Base-by-base conservation (phyloP, 129 eudicot species). In the Pittosporum tobira region DNA sequence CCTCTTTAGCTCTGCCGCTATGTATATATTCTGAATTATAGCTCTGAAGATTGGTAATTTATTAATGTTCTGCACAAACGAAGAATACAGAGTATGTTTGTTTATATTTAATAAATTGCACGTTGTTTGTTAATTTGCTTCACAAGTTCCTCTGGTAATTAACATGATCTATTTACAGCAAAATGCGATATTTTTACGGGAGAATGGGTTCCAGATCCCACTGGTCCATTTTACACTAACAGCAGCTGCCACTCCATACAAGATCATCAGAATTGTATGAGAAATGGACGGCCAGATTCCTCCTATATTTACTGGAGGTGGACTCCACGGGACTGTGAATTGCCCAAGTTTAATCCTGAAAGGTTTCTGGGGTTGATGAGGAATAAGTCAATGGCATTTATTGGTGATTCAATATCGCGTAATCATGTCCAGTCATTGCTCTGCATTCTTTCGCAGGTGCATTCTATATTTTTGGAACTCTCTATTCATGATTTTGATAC, bases 351-450 rank as follows among this genome's bases (percentile, higher is more conserved):
- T 48, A 51, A 85, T 67, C 69, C 93, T 1, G 48, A 59, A 44
- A 70, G 56, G 27, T 85, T 89, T 51, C 84, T 89, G 7, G 30
- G 62, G 46, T 64, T 77, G 42, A 77, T 85, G 95, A 74, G 74
- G 60, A 72, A 73, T 29, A 85, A 82, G 71, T 73, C 85, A 28
- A 70, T 75, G 71, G 97, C 93, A 6, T 82, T 88, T 48, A 77
- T 88, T 15, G 96, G 96, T 4, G 97, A 89, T 82, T 89, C 97
- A 30, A 89, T 89, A 29, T 77, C 83, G 44, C 88, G 97, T 20
- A 89, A 89, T 64, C 93, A 89, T 2, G 82, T 82, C 22, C 97
- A 89, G 72, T 85, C 97, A 1, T 75, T 89, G 75, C 76, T 89
- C 42, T 89, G 97, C 71, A 77, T 64, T 70, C 88, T 89, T 40